Conservation (phyloP, 768 basidiomycete genomes). For the Cubamyces sp. region DNA sequence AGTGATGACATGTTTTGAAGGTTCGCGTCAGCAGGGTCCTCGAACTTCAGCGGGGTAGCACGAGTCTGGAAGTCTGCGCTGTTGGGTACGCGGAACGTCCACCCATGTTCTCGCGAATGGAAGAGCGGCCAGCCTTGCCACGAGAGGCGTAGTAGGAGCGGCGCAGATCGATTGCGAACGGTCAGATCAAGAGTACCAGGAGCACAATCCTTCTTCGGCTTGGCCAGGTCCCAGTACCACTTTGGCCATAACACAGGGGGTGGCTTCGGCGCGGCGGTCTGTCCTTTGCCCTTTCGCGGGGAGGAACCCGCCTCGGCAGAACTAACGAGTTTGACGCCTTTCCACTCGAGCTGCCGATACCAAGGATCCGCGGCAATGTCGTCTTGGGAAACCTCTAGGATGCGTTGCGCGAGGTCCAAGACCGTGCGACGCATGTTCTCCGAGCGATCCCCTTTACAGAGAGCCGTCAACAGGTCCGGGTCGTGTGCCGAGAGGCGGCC, state of each 20-base stretch:
- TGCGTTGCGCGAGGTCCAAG: conserved; percentile 44
- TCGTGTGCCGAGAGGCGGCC: conserved; percentile 49
- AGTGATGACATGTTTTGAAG: conserved; percentile 54
- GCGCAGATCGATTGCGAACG: conserved; percentile 78
- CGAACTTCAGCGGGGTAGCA: conserved; percentile 43
- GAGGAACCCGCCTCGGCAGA: background rate
- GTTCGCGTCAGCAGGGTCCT: conserved; percentile 61
- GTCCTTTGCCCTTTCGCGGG: conserved; percentile 15
- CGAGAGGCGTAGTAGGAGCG: conserved; percentile 81
- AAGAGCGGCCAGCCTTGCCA: conserved; percentile 90
- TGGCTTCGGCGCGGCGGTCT: conserved; percentile 28
- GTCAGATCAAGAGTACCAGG: conserved; percentile 86
- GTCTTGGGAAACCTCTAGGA: conserved; percentile 29
- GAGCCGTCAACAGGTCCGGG: conserved; percentile 45
- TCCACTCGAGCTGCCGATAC: conserved; percentile 75
- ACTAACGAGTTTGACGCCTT: conserved; percentile 28
- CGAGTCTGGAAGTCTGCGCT: conserved; percentile 49
- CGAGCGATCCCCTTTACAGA: conserved; percentile 50
- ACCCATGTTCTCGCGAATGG: conserved; percentile 85
- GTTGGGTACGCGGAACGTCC: conserved; percentile 79
- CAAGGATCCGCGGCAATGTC: conserved; percentile 50
- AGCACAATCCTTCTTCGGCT: conserved; percentile 65
- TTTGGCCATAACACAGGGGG: conserved; percentile 81
- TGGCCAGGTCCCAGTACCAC: conserved; percentile 94
- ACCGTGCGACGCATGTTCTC: conserved; percentile 42